Conservation (phyloP, 352 stramenopile species). For the Phytophthora sp. region DNA sequence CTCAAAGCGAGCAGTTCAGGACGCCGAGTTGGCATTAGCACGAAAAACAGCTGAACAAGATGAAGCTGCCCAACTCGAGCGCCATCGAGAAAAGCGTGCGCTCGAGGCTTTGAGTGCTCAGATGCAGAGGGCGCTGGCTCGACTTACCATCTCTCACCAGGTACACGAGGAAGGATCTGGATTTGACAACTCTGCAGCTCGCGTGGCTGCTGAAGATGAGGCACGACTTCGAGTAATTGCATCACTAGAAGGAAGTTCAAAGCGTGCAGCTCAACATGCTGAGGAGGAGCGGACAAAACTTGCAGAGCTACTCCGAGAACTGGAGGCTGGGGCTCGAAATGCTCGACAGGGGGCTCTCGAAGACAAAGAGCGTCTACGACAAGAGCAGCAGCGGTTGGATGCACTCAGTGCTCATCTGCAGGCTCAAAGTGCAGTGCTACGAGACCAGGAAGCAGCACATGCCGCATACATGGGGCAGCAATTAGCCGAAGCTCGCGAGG, state of each 20-base stretch:
- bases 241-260: conserved; percentile 62
- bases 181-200: conserved; percentile 33
- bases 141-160: conserved; percentile 56
- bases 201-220: conserved; percentile 48
- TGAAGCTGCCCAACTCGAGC: conserved; percentile 41
- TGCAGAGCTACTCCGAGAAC: conserved; percentile 43
- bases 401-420: conserved; percentile 70
- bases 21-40: conserved; percentile 20
- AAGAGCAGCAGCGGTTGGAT: conserved; percentile 72
- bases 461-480: conserved; percentile 48
- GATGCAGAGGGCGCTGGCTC: conserved; percentile 58
- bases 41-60: conserved; percentile 37
- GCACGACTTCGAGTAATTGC: conserved; percentile 67
- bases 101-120: conserved; percentile 58
- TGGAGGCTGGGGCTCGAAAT: conserved; percentile 61
- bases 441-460: conserved; percentile 58
- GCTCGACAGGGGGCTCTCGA: conserved; percentile 67
- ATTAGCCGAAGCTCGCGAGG: conserved; percentile 45
- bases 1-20: conserved; percentile 25
- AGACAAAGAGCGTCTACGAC: conserved; percentile 73
- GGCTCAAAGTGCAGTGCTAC: conserved; percentile 55
- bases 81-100: conserved; percentile 47
- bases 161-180: conserved; percentile 45
- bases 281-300: conserved; percentile 73
- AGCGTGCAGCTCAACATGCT: conserved; percentile 51